Evolutionary conservation across 164 flowering plant species (phyloP).

Genomic region (Nymphaea colorata): DNA sequence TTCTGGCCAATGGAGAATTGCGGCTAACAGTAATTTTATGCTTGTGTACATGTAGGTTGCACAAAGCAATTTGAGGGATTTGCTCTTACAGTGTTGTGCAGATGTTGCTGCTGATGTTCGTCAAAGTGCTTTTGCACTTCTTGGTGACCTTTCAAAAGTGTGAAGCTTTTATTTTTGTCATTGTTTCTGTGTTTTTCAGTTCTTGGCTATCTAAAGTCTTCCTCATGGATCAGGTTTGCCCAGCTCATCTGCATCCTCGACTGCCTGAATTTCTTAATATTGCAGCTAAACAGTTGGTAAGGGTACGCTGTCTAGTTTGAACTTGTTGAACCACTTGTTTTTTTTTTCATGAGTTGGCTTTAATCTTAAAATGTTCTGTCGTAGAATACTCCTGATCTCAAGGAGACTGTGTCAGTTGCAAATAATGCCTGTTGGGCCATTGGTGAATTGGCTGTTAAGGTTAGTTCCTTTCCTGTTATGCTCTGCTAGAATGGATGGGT

Average conservation of each 20-base stretch:
- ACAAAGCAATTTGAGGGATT: conserved; percentile 66
- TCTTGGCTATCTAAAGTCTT: background rate
- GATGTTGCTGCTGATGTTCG: conserved; percentile 84
- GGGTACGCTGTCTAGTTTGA: conserved; percentile 1
- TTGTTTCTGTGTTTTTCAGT: background rate
- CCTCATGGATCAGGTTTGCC: conserved; percentile 50
- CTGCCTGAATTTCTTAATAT: conserved; percentile 68
- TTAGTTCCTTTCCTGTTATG: conserved; percentile 10
- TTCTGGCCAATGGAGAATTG: no score
- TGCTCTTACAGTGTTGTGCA: conserved; percentile 88
- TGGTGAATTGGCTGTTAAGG: conserved; percentile 97
- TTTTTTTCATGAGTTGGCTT: no score
- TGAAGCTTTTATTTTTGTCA: background rate
- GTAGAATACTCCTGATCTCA: conserved; percentile 56
- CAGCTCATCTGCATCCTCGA: conserved; percentile 70
- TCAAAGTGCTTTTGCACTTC: conserved; percentile 95
- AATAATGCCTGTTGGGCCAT: conserved; percentile 99
- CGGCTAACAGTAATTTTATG: no score
- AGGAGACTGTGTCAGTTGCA: conserved; percentile 81
- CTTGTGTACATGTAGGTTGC: conserved; percentile 44
- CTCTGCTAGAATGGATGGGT: background rate
- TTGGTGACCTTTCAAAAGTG: conserved; percentile 97
- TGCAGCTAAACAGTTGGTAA: conserved; percentile 86
- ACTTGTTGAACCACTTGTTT: background rate
- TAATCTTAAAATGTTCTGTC: no score